phyloP scores from a whole-genome alignment of 352 stramenopile species.

The Thraustotheca clavata region DNA sequence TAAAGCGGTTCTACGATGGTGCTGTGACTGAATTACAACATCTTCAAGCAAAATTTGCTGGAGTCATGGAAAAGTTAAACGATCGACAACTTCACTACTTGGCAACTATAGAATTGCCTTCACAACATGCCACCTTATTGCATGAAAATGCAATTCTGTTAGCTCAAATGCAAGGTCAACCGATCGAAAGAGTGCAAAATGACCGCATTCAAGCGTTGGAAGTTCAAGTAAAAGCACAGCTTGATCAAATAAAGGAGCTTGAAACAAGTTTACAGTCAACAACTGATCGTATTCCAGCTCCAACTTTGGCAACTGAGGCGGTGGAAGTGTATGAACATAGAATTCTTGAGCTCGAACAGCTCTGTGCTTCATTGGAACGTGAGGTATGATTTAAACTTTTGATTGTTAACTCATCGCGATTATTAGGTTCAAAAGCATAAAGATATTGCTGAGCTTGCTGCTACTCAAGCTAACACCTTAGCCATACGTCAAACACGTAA shows the following conservation, averaged over 20 bases:
- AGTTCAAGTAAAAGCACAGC: constrained; percentile 33
- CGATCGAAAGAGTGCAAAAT: not conserved
- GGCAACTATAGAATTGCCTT: constrained; percentile 36
- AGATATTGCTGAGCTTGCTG: constrained; percentile 49
- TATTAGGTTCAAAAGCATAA: constrained; percentile 30
- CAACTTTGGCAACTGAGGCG: not conserved
- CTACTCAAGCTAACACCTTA: constrained; percentile 51
- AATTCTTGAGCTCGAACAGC: constrained; percentile 61
- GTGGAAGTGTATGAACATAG: constrained; percentile 27
- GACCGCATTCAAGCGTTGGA: constrained; percentile 45
- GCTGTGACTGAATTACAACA: constrained; percentile 29
- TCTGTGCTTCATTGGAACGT: constrained; percentile 54
- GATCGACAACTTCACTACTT: constrained; percentile 46
- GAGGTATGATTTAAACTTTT: constrained; percentile 23
- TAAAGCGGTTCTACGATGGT: constrained; percentile 37
- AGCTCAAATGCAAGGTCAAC: constrained; percentile 25
- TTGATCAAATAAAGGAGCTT: constrained; percentile 35
- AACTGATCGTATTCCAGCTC: not conserved
- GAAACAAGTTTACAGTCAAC: constrained; percentile 28
- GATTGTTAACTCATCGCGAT: not conserved
- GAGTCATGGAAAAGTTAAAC: constrained; percentile 34
- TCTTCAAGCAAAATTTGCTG: constrained; percentile 34
- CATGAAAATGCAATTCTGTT: constrained; percentile 45
- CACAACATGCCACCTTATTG: constrained; percentile 33
- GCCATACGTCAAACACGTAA: constrained; percentile 33